These are phyloP conservation scores for Ceratocystis albifundus DNA, from an alignment of 2,329 filamentous ascomycete genomes.

Conservation along the genomic window DNA sequence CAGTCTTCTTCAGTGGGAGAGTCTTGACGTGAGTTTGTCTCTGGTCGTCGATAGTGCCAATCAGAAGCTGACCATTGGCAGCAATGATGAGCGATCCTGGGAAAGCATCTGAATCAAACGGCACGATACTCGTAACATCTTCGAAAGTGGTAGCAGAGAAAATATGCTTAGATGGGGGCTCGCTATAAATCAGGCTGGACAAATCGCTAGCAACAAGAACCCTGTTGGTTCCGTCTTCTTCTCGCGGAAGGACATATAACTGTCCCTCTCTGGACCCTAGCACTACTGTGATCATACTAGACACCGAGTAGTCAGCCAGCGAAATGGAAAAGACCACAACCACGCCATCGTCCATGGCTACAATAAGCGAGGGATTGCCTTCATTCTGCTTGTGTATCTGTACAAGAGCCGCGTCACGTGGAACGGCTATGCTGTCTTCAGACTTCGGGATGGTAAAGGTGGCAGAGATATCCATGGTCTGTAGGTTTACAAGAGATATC, in stretches of 20 bases:
- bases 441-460: constrained; percentile 50
- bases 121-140: constrained; percentile 66
- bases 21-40: constrained; percentile 80
- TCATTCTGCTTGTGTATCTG: constrained; percentile 55
- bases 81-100: constrained; percentile 72
- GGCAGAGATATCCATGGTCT: constrained; percentile 53
- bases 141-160: constrained; percentile 92
- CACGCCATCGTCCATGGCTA: constrained; percentile 85
- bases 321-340: constrained; percentile 74
- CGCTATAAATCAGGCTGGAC: constrained; percentile 79
- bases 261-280: constrained; percentile 55
- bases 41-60: constrained; percentile 71
- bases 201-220: constrained; percentile 93
- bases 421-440: constrained; percentile 62
- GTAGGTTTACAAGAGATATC: constrained; percentile 60
- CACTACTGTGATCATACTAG: constrained; percentile 57
- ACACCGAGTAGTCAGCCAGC: constrained; percentile 48
- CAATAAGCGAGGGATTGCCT: constrained; percentile 62
- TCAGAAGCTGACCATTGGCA: constrained; percentile 61
- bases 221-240: constrained; percentile 45
- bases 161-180: constrained; percentile 55
- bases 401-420: constrained; percentile 68
- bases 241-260: constrained; percentile 65
- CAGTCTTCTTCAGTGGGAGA: constrained; percentile 66
- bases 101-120: constrained; percentile 72